Conservation (phyloP, 75 land plant genomes). For the Adiantum capillusveneris region DNA sequence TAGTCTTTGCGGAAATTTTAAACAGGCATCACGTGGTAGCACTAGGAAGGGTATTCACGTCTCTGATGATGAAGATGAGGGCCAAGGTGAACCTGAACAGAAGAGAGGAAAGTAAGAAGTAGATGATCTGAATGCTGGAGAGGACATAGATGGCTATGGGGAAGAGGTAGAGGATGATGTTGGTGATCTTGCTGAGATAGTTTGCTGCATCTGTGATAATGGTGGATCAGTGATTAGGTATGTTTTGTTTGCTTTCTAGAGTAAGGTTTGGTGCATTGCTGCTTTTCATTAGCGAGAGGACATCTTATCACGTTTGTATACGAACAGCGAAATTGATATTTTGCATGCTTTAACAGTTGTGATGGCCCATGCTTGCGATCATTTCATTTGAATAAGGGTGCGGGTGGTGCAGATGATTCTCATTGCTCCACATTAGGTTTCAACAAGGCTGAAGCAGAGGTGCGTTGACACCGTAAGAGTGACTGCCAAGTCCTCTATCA, state of each 20-base stretch:
- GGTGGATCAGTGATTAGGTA: constrained; percentile 67
- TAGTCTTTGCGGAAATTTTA: too few relatives aligned
- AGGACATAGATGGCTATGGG: constrained; percentile 14
- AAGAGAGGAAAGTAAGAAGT: constrained; percentile 1
- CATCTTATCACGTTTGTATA: too few relatives aligned
- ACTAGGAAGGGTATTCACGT: neutral
- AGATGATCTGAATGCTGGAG: constrained; percentile 9
- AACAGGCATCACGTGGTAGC: neutral
- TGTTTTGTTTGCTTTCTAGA: neutral
- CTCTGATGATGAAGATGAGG: neutral
- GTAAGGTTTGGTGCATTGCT: too few relatives aligned
- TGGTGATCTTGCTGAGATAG: constrained; percentile 44
- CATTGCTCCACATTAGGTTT: constrained; percentile 48
- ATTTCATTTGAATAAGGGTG: constrained; percentile 63
- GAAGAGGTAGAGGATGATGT: constrained; percentile 39
- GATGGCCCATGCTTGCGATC: constrained; percentile 85
- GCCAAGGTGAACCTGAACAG: neutral
- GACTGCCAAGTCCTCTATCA: too few relatives aligned
- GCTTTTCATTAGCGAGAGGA: too few relatives aligned
- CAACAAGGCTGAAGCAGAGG: constrained; percentile 40
- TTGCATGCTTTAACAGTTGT: constrained; percentile 41
- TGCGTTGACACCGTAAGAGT: constrained; percentile 19
- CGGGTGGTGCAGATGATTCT: constrained; percentile 38
- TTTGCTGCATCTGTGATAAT: constrained; percentile 79
- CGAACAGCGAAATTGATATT: too few relatives aligned